phyloP scores from a whole-genome alignment of 768 basidiomycete species.

The Auriscalpium microsporum region DNA sequence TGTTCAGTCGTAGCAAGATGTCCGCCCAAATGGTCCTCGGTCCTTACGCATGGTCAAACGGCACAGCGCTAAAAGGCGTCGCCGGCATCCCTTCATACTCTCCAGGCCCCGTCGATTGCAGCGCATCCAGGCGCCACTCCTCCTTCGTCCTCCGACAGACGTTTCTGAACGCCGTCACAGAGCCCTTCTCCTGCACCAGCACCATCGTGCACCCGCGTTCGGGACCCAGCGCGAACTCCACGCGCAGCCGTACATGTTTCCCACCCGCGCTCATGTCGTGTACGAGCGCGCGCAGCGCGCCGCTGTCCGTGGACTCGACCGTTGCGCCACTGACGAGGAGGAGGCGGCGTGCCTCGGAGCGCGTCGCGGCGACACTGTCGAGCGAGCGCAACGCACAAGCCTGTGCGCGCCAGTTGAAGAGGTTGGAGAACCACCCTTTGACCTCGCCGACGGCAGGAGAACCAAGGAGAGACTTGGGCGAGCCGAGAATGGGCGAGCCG shows the following conservation, averaged over 20 bases:
- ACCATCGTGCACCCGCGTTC: slow-evolving; percentile 58
- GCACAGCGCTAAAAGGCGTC: no score
- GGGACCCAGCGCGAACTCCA: slow-evolving; percentile 52
- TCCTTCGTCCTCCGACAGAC: slow-evolving; percentile 67
- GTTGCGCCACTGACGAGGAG: slow-evolving; percentile 57
- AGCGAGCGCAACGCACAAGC: slow-evolving; percentile 47
- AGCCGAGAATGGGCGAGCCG: slow-evolving; percentile 35
- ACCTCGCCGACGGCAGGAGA: slow-evolving; percentile 78
- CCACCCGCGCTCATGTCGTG: no score
- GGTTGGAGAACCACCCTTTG: slow-evolving; percentile 90
- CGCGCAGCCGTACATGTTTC: slow-evolving; percentile 75
- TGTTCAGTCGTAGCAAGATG: no score
- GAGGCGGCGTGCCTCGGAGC: slow-evolving; percentile 53
- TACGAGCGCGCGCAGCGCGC: slow-evolving; percentile 31
- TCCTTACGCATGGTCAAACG: no score
- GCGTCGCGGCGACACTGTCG: slow-evolving; percentile 50
- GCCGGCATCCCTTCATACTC: no score
- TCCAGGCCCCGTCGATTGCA: slow-evolving; percentile 4
- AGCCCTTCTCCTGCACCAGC: slow-evolving; percentile 85
- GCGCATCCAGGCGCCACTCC: slow-evolving; percentile 46
- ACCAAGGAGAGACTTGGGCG: slow-evolving; percentile 39
- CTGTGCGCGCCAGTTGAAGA: slow-evolving; percentile 86
- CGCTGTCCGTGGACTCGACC: slow-evolving; percentile 46
- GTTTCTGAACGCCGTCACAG: slow-evolving; percentile 74
- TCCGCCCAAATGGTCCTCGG: no score